phyloP scores from a whole-genome alignment of 176 grass and related monocot genomes.

The Carex parvula region DNA sequence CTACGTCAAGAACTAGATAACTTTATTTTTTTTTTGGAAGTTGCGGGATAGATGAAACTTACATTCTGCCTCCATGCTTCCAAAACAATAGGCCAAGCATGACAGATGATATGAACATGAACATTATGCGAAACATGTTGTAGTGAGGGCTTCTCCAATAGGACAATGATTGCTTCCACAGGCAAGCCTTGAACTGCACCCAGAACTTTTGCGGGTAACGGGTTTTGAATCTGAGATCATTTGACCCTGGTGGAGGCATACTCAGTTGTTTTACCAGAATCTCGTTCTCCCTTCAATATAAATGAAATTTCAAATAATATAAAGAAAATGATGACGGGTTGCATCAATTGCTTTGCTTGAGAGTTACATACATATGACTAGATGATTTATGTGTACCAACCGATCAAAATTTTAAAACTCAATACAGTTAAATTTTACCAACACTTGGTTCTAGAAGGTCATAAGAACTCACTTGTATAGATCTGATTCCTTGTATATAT shows the following conservation, averaged over 20 bases:
- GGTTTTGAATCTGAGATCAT: slow-evolving; percentile 49
- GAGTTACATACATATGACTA: neutral
- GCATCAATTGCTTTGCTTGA: neutral
- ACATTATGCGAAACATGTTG: slow-evolving; percentile 51
- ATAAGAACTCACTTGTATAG: slow-evolving; percentile 38
- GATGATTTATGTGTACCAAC: neutral
- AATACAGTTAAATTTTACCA: neutral
- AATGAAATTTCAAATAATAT: neutral
- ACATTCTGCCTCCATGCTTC: slow-evolving; percentile 60
- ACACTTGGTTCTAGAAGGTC: neutral
- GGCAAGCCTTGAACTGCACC: slow-evolving; percentile 67
- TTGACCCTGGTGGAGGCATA: slow-evolving; percentile 33
- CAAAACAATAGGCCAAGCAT: slow-evolving; percentile 42
- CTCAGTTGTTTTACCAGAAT: slow-evolving; percentile 38
- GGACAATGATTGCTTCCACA: slow-evolving; percentile 76
- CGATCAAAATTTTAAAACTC: neutral
- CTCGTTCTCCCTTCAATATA: slow-evolving; percentile 51
- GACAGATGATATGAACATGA: slow-evolving; percentile 15
- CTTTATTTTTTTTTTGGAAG: neutral
- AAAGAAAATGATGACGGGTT: neutral
- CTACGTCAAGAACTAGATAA: neutral
- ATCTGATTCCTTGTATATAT: slow-evolving; percentile 56
- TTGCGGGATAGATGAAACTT: slow-evolving; percentile 24
- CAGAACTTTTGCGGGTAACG: slow-evolving; percentile 45
- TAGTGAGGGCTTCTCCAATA: slow-evolving; percentile 88